Evolutionary conservation across 2,329 filamentous ascomycete species (phyloP).

Genomic region (Nigrospora sphaerica): DNA sequence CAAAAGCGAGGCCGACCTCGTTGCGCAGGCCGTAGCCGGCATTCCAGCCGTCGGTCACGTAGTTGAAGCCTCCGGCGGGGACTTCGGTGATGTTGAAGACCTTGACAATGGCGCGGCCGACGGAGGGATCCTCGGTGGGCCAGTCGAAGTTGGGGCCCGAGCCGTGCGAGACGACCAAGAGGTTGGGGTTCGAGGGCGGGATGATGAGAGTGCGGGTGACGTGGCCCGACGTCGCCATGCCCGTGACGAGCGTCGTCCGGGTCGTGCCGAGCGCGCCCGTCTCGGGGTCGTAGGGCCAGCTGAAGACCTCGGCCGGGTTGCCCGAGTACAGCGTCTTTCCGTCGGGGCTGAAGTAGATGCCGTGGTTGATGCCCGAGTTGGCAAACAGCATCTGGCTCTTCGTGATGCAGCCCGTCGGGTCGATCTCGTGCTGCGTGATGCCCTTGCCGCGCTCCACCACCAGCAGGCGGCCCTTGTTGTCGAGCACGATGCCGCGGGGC

Average conservation of each 20-base stretch:
- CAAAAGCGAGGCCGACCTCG: conserved; percentile 42
- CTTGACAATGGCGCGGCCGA: conserved; percentile 50
- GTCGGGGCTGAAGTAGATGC: conserved; percentile 28
- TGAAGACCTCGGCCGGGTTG: conserved; percentile 38
- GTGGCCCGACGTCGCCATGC: conserved; percentile 46
- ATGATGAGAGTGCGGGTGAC: conserved; percentile 50
- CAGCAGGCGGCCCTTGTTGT: conserved; percentile 16
- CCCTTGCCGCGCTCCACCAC: conserved; percentile 15
- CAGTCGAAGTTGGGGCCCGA: conserved; percentile 48
- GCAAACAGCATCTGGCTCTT: conserved; percentile 11
- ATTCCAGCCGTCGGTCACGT: conserved; percentile 27
- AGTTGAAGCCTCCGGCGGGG: conserved; percentile 25
- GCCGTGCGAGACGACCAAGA: conserved; percentile 50
- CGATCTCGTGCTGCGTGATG: conserved; percentile 17
- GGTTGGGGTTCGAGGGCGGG: conserved; percentile 36
- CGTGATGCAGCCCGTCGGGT: conserved; percentile 16
- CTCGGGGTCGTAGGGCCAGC: conserved; percentile 47
- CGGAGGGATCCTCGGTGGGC: conserved; percentile 32
- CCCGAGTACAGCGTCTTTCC: conserved; percentile 33
- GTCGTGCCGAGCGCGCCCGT: conserved; percentile 27
- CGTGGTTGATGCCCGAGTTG: conserved; percentile 29
- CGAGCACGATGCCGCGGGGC: conserved; percentile 16
- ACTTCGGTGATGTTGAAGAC: conserved; percentile 25
- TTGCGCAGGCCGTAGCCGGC: conserved; percentile 55
- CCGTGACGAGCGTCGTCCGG: conserved; percentile 38